Evolutionary conservation across 2,329 filamentous ascomycete genomes (phyloP).

Genomic region (Neofusicoccum ribis): DNA sequence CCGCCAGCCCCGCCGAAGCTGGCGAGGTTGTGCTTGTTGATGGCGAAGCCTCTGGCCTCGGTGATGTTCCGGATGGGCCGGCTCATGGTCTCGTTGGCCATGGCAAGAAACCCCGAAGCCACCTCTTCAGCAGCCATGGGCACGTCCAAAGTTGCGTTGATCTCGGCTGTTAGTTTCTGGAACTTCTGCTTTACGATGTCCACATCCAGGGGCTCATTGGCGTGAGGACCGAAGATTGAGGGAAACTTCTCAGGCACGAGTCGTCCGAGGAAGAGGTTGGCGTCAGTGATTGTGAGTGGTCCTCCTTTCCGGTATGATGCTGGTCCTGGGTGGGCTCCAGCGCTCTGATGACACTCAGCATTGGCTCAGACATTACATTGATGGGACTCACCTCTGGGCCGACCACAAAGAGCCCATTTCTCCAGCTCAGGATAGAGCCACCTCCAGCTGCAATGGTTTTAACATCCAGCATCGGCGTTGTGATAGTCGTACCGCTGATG

Average conservation of each 20-base stretch:
- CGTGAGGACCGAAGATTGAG: conserved; percentile 35
- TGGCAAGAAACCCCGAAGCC: conserved; percentile 28
- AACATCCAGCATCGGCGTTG: conserved; percentile 35
- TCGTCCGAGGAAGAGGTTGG: conserved; percentile 36
- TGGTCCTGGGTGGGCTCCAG: conserved; percentile 40
- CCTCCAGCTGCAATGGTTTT: conserved; percentile 54
- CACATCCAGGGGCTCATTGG: conserved; percentile 41
- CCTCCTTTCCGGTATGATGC: conserved; percentile 38
- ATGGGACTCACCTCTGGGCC: conserved; percentile 63
- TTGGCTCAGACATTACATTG: not conserved
- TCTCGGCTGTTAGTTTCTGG: conserved; percentile 42
- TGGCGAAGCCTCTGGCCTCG: conserved; percentile 30
- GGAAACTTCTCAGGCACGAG: conserved; percentile 34
- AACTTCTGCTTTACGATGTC: conserved; percentile 46
- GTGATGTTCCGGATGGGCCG: conserved; percentile 31
- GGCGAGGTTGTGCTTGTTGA: conserved; percentile 28
- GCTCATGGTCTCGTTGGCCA: conserved; percentile 34
- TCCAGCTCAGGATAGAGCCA: conserved; percentile 81
- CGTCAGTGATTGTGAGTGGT: conserved; percentile 37
- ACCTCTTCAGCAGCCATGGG: conserved; percentile 31
- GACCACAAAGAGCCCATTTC: conserved; percentile 85
- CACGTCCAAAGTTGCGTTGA: conserved; percentile 42
- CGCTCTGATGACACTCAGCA: conserved; percentile 14
- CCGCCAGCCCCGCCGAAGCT: conserved; percentile 40
- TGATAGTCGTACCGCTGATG: conserved; percentile 33